Conservation (phyloP, 2,329 filamentous ascomycete genomes). For the Teratosphaeriaceae sp. region DNA sequence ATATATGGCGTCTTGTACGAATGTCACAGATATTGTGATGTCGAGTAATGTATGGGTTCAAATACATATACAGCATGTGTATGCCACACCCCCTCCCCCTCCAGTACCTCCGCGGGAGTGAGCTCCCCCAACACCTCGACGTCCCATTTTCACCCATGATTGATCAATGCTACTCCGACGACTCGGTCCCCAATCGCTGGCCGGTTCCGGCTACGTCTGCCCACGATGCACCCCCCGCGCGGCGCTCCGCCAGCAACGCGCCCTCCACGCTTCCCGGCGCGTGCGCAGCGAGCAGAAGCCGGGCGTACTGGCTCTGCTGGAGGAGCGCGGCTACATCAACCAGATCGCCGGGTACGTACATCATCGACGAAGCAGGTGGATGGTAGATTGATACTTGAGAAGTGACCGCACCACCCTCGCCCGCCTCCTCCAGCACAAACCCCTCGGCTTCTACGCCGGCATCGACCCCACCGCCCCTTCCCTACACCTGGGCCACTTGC, state of each 20-base stretch:
- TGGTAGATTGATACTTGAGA: not conserved
- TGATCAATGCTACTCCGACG: too few relatives aligned
- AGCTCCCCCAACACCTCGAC: too few relatives aligned
- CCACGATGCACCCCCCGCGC: not conserved
- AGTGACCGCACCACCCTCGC: conserved; percentile 50
- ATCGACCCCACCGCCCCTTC: conserved; percentile 77
- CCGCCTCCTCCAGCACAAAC: conserved; percentile 56
- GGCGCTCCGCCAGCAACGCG: not conserved
- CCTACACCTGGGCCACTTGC: conserved; percentile 71
- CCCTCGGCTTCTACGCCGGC: conserved; percentile 70
- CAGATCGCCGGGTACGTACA: conserved; percentile 62
- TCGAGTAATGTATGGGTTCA: too few relatives aligned
- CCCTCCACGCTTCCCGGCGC: not conserved
- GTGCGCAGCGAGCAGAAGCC: not conserved
- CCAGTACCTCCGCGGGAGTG: too few relatives aligned
- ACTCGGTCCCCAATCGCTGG: too few relatives aligned
- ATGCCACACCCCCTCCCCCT: too few relatives aligned
- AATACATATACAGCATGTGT: too few relatives aligned
- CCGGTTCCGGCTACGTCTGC: conserved; percentile 1
- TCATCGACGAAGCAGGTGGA: conserved; percentile 4
- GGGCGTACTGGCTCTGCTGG: conserved; percentile 52
- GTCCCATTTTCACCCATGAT: too few relatives aligned
- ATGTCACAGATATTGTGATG: too few relatives aligned
- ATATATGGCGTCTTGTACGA: too few relatives aligned
- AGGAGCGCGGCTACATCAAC: conserved; percentile 68